Evolutionary conservation across 1,284 basidiomycete species (phyloP).

Genomic region (Butyriboletus appendiculatus): DNA sequence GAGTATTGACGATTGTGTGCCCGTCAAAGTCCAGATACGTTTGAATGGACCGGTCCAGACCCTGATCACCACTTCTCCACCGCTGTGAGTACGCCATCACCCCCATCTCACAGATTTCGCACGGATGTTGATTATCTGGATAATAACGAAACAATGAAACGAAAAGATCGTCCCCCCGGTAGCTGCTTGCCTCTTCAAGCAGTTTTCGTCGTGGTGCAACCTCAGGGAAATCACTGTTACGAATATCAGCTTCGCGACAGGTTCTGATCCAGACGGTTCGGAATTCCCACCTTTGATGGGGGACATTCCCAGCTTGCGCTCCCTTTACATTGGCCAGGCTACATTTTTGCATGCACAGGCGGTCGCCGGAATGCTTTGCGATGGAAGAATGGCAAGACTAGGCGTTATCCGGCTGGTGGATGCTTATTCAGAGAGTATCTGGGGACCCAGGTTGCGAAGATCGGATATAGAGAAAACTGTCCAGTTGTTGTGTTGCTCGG

Average conservation of each 20-base stretch:
- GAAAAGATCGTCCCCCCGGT: constrained; percentile 50
- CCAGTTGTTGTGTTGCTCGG: neutral
- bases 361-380: constrained; percentile 42
- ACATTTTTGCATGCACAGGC: constrained; percentile 44
- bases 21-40: constrained; percentile 44
- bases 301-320: constrained; percentile 41
- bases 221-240: constrained; percentile 49
- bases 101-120: neutral
- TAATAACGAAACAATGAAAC: neutral
- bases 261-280: neutral
- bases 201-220: constrained; percentile 44
- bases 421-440: constrained; percentile 55
- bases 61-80: constrained; percentile 61
- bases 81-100: constrained; percentile 42
- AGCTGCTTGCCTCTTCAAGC: constrained; percentile 44
- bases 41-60: constrained; percentile 59
- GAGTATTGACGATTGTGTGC: neutral
- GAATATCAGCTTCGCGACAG: constrained; percentile 40
- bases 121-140: neutral
- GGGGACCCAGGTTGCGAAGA: constrained; percentile 48
- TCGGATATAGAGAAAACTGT: constrained; percentile 42
- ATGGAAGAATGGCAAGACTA: constrained; percentile 32
- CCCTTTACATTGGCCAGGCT: constrained; percentile 49
- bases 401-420: constrained; percentile 49
- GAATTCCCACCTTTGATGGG: constrained; percentile 33